Evolutionary conservation across 2,329 filamentous ascomycete species (phyloP).

Genomic region (Lachnellula occidentalis): DNA sequence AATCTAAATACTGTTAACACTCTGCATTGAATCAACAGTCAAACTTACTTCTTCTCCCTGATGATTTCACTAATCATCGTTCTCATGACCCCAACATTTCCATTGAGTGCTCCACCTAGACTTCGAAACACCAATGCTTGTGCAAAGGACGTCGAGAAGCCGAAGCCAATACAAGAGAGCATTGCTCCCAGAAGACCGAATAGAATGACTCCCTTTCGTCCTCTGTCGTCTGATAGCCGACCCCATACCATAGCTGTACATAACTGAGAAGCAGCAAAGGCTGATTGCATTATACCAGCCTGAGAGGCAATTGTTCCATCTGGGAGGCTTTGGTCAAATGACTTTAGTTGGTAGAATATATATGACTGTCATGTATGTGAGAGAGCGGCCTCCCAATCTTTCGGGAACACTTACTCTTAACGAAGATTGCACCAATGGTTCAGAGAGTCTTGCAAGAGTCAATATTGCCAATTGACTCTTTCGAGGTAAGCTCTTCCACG

Average conservation of each 20-base stretch:
- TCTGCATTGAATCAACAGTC: background rate
- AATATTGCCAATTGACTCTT: constrained; percentile 76
- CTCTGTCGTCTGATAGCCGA: constrained; percentile 53
- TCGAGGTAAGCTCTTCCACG: constrained; percentile 70
- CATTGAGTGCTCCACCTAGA: constrained; percentile 62
- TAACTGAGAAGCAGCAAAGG: constrained; percentile 64
- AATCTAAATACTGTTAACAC: constrained; percentile 18
- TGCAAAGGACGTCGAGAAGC: constrained; percentile 57
- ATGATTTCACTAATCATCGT: constrained; percentile 71
- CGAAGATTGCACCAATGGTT: constrained; percentile 76
- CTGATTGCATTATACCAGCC: constrained; percentile 62
- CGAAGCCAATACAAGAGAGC: constrained; percentile 62
- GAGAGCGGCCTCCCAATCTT: background rate
- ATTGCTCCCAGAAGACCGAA: constrained; percentile 60
- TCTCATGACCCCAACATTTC: constrained; percentile 69
- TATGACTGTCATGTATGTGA: constrained; percentile 54
- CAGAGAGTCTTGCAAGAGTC: constrained; percentile 72
- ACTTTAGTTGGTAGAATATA: constrained; percentile 68
- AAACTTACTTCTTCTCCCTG: constrained; percentile 55
- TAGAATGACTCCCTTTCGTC: constrained; percentile 53
- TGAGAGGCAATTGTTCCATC: constrained; percentile 54
- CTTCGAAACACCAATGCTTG: constrained; percentile 54
- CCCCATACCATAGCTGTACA: constrained; percentile 67
- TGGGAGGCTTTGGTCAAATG: constrained; percentile 41
- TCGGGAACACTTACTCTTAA: constrained; percentile 17